phyloP scores from a whole-genome alignment of 1,284 basidiomycete genomes.

The Bothia castanella region DNA sequence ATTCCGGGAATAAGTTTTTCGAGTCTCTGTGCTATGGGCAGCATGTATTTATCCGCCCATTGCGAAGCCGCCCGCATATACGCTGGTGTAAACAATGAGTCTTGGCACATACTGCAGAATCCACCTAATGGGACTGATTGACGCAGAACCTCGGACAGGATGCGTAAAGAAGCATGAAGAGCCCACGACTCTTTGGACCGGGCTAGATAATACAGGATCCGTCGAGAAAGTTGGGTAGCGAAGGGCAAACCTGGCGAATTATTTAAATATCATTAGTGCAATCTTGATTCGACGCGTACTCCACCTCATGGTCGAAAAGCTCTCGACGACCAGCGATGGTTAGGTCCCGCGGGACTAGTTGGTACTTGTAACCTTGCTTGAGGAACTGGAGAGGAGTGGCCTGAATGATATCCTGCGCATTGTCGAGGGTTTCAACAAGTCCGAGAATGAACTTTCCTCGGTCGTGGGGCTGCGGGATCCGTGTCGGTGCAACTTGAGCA shows the following conservation, averaged over 20 bases:
- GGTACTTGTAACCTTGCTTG: constrained; percentile 39
- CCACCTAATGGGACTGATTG: constrained; percentile 9
- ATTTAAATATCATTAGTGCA: not conserved
- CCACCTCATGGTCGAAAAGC: constrained; percentile 44
- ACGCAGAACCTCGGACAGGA: constrained; percentile 26
- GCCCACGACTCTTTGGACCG: constrained; percentile 45
- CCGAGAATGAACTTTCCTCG: constrained; percentile 36
- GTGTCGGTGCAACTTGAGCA: constrained; percentile 41
- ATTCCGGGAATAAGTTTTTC: constrained; percentile 36
- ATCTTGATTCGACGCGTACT: constrained; percentile 23
- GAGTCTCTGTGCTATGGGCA: constrained; percentile 38
- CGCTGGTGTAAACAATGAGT: not conserved
- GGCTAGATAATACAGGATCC: constrained; percentile 38
- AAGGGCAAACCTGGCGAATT: constrained; percentile 19
- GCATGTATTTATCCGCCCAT: constrained; percentile 41
- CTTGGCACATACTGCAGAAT: not conserved
- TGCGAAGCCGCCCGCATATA: constrained; percentile 28
- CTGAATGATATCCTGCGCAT: constrained; percentile 29
- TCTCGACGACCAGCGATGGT: constrained; percentile 40
- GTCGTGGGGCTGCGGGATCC: constrained; percentile 38
- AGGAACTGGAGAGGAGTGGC: constrained; percentile 40
- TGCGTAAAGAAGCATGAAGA: constrained; percentile 45
- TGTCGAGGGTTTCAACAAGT: constrained; percentile 36
- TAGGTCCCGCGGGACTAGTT: constrained; percentile 40
- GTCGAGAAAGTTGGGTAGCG: constrained; percentile 28